Base-by-base conservation (phyloP, 2,329 filamentous ascomycete species). In the Dactylellina drechsleri region DNA sequence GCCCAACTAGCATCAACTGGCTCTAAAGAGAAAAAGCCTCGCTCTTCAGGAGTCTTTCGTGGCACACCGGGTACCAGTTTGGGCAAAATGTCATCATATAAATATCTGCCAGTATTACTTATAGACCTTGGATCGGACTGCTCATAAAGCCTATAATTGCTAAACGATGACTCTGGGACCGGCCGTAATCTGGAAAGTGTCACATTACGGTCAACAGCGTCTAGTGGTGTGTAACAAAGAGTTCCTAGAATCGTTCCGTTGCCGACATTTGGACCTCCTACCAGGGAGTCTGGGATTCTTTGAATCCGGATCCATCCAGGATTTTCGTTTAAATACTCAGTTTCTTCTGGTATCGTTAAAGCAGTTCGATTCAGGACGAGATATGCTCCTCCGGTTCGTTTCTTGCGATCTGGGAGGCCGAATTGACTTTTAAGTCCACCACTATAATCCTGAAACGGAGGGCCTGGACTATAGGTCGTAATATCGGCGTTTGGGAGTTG, bases 391-490 rank as follows among this genome's bases (percentile, higher is more conserved):
- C 65, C 65, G 23, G 8, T 53, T 26, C 65, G 23, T 36, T 12
- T 28, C 16, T 28, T 60, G 10, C 56, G 54, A 40, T 54, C 31
- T 20, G 45, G 23, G 1, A 16, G 41, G 15, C 47, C 20, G 23
- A 67, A 67, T 60, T 53, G 16, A 26, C 65, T 67, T 18, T 54
- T 53, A 12, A 67, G n/a, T 20, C 65, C 65, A 18, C 65, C 56
- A 8, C 43, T 18, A 13, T 67, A 66, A 10, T 36, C 6, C 10
- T 7, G 2, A 36, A 23, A 2, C 23, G 31, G 31, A 36, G 31
- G 31, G 6, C 10, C 10, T 7, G 6, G 10, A 36, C 31, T 10
- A 36, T 36, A 36, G 31, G 5, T 10, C 6, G 31, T 36, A 10
- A 36, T 10, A 36, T 36, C 31, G 31, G 31, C 10, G 10, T 36